Evolutionary conservation across 2,329 filamentous ascomycete genomes (phyloP), one percentile per base, ranked within the genome.

Genomic region (Fusarium sp.): DNA sequence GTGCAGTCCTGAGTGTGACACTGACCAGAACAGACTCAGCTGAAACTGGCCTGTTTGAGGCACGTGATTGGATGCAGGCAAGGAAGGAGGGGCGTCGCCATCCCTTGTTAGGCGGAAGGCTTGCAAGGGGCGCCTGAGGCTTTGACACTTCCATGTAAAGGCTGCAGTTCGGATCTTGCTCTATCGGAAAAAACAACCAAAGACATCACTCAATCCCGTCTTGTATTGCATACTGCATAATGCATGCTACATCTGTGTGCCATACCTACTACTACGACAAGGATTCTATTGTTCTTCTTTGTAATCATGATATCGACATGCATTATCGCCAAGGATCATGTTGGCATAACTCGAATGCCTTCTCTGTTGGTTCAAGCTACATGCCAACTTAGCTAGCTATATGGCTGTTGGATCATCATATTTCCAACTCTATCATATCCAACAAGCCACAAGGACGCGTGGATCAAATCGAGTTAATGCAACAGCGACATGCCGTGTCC

Each of bases 101-200:
- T 74, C 34, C 72, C 59, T 20, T 31, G 44, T 72, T 55, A 33
- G 55, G 63, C 13, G 18, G n/a, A 26, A 51, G 59, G 58, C 56
- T 69, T 68, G 60, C 26, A 63, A 71, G 70, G 69, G 51, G 62
- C 56, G 60, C 62, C 62, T 60, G 66, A 70, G 45, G 63, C 66
- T 67, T 40, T 63, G 59, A 58, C 59, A 55, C 49, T 57, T 28
- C 26, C 26, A 26, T 26, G 33, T 57, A 44, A 39, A 46, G 44
- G 24, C 24, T 69, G 65, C 49, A 54, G 50, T 44, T 69, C 52
- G 43, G 56, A 67, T 70, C 57, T 67, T 59, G 54, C 26, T 61
- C 61, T 53, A 64, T 61, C 63, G 52, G 69, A 61, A 49, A 50
- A 50, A 24, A 18, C 51, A 66, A 39, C 58, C 38, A 59, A 65